Evolutionary conservation across 202 grass and related monocot species (phyloP), one percentile per base, ranked within the genome.

Genomic region (Schoenoplectus tabernaemontani): DNA sequence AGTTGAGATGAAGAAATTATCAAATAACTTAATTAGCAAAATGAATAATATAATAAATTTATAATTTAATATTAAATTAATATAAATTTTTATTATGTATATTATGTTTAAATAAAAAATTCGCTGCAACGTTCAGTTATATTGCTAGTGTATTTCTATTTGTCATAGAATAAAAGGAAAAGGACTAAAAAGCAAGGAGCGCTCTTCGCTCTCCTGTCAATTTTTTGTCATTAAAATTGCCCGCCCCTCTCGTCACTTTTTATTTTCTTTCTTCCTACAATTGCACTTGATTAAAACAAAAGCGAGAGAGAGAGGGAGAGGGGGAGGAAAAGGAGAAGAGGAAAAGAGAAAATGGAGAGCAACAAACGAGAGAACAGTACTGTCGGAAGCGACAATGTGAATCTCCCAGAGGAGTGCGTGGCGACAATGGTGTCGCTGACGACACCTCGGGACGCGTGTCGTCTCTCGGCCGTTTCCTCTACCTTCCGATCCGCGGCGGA

Each of bases 391-490:
- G 59, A 85, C 19, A 81, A 53, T 69, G 48, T 56, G 57, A 85
- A 34, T 3, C 68, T 85, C 11, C 90, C 87, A 36, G 85, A 85
- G 54, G 87, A 57, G 9, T 84, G 87, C 87, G 37, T 92, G 28
- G 38, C 82, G 12, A 43, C 60, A 16, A 76, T n/a, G 53, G 34
- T 92, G 22, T 70, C 85, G 20, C 85, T 72, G 19, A 83, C 90
- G 26, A 17, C 83, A 42, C 85, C 85, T 10, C 82, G 19, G 1
- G 90, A 89, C 44, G 85, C 82, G 9, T 83, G 87, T 78, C 79
- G 90, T 9, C 59, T 78, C 10, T 62, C 85, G 1, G 79, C 82
- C 0, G 90, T 82, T 42, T 92, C 84, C 19, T 56, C 82, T 0
- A 78, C 77, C 53, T 89, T 92, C 80, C 62, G 38, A 26, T 70